Percentiles rank a stretch among this genome's conserved stretches.
Conservation (phyloP, 805 yeast genomes). For the Blastobotrys chiropterorum region DNA sequence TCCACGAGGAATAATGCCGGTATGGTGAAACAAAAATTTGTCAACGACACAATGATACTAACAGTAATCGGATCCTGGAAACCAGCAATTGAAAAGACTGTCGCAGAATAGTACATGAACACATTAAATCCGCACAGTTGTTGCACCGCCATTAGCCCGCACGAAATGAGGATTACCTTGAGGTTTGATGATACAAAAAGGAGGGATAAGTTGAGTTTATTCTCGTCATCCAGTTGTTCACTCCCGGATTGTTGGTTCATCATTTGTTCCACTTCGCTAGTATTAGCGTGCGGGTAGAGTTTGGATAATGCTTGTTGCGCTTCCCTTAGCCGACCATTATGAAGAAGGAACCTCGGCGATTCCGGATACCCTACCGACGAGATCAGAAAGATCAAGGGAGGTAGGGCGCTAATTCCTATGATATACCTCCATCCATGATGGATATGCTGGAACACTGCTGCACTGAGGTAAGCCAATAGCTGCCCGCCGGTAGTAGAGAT, state of each 20-base stretch:
- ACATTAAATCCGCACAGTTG: slow-evolving; percentile 97
- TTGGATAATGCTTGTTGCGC: slow-evolving; percentile 64
- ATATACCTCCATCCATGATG: slow-evolving; percentile 87
- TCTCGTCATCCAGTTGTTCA: slow-evolving; percentile 43
- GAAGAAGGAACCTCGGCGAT: slow-evolving; percentile 84
- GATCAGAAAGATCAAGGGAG: slow-evolving; percentile 72
- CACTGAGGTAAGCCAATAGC: slow-evolving; percentile 84
- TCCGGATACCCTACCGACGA: slow-evolving; percentile 84
- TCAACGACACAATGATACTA: slow-evolving; percentile 86
- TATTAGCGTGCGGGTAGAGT: slow-evolving; percentile 59
- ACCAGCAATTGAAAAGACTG: slow-evolving; percentile 87
- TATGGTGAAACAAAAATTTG: slow-evolving; percentile 84
- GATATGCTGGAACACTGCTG: slow-evolving; percentile 62
- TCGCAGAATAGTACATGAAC: slow-evolving; percentile 89
- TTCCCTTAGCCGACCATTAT: slow-evolving; percentile 54
- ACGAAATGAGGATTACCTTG: slow-evolving; percentile 82
- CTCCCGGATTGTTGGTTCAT: slow-evolving; percentile 54
- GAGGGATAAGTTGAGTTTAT: too few species aligned
- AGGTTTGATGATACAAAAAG: slow-evolving; percentile 44
- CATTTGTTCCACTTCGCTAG: slow-evolving; percentile 55
- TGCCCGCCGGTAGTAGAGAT: slow-evolving; percentile 94
- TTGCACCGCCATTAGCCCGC: slow-evolving; percentile 93
- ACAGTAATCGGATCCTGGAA: slow-evolving; percentile 85
- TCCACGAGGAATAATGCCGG: slow-evolving; percentile 80
- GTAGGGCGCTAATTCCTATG: slow-evolving; percentile 85